Conservation (phyloP, 1,284 basidiomycete species). For the Ceratobasidium sp. region DNA sequence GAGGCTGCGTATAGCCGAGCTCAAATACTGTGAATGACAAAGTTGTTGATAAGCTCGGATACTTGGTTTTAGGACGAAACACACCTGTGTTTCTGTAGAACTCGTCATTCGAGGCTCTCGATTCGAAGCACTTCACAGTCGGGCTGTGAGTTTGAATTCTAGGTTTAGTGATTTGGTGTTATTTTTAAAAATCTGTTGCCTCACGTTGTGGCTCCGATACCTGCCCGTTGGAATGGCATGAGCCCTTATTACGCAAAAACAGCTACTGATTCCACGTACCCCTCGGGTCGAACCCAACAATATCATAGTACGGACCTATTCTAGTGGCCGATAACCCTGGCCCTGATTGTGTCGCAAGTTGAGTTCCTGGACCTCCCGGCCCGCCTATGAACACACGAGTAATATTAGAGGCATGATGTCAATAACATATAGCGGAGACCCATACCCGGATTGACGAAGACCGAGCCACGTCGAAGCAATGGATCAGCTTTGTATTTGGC, state of each 20-base stretch:
- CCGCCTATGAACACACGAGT: conserved; percentile 4
- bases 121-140: conserved; percentile 51
- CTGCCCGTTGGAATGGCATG: not conserved
- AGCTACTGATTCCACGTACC: not conserved
- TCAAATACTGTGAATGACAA: conserved; percentile 25
- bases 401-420: not conserved
- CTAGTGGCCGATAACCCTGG: not conserved
- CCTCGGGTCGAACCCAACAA: conserved; percentile 38
- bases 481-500: conserved; percentile 32
- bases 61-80: not conserved
- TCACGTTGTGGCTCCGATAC: conserved; percentile 21
- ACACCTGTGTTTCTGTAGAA: conserved; percentile 30
- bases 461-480: conserved; percentile 18
- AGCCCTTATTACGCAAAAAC: not conserved
- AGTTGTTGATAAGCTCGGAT: not conserved
- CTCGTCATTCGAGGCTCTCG: conserved; percentile 32
- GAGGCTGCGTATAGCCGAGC: conserved; percentile 25
- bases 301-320: conserved; percentile 33
- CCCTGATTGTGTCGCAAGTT: not conserved
- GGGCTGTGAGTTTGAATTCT: conserved; percentile 50
- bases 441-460: conserved; percentile 28
- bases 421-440: no score
- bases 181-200: not conserved
- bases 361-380: conserved; percentile 28
- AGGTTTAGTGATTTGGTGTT: not conserved